Evolutionary conservation across 202 grass and related monocot species (phyloP).

Genomic region (Elaeis oleifera): DNA sequence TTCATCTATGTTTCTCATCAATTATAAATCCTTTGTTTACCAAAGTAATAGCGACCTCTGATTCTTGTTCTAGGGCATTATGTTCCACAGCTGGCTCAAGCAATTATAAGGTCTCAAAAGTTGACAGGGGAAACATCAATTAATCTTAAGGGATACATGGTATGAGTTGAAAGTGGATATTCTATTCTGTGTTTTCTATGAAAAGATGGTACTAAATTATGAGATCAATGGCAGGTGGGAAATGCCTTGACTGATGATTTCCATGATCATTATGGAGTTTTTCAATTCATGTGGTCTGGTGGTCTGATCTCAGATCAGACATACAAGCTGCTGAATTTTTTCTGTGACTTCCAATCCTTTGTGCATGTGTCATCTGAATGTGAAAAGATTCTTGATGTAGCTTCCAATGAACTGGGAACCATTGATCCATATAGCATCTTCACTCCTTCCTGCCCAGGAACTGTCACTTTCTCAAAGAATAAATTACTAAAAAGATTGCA

Average conservation of each 20-base stretch:
- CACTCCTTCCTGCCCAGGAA: constrained; percentile 81
- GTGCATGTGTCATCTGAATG: constrained; percentile 64
- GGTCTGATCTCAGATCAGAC: constrained; percentile 97
- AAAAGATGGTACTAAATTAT: neutral
- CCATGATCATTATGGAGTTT: constrained; percentile 89
- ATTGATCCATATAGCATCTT: constrained; percentile 98
- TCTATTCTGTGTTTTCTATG: constrained; percentile 14
- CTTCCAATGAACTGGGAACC: constrained; percentile 69
- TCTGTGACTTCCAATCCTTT: constrained; percentile 85
- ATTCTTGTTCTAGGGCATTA: constrained; percentile 73
- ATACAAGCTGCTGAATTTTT: constrained; percentile 83
- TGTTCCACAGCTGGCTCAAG: constrained; percentile 92
- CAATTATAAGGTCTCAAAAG: constrained; percentile 71
- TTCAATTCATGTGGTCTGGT: constrained; percentile 88
- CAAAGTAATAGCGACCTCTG: neutral
- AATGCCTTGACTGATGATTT: constrained; percentile 97
- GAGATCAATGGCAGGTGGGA: constrained; percentile 64
- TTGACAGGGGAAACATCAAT: constrained; percentile 58
- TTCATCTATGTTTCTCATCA: constrained; percentile 9
- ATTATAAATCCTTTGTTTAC: neutral
- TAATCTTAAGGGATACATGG: constrained; percentile 96
- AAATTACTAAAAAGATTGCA: constrained; percentile 82
- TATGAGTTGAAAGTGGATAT: constrained; percentile 27
- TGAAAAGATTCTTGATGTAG: constrained; percentile 72
- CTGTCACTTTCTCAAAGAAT: constrained; percentile 58